A percentile compares a stretch with the other conserved stretches of the same genome.
Conservation (phyloP, 2,329 filamentous ascomycete species). For the Aureobasidium leucospermi region DNA sequence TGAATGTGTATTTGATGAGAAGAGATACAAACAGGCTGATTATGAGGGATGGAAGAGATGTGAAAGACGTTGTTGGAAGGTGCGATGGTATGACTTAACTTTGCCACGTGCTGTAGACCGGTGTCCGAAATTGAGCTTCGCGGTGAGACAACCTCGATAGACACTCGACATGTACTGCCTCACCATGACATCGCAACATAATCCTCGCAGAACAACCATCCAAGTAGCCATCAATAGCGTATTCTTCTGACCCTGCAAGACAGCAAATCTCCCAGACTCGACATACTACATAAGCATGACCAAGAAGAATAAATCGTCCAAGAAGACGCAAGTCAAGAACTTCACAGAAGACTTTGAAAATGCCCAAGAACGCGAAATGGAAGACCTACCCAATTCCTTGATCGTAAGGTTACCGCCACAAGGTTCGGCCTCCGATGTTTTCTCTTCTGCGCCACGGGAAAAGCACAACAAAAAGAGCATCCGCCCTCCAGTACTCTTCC, state of each 20-base stretch:
- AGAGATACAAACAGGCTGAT: not conserved
- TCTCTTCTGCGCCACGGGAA: not conserved
- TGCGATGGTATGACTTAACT: not conserved
- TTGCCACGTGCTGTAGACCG: not conserved
- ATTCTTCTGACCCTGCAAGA: no score
- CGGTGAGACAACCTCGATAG: not conserved
- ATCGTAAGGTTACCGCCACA: not conserved
- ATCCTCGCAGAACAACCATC: no score
- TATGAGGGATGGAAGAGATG: not conserved
- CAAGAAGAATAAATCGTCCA: no score
- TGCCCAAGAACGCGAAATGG: no score
- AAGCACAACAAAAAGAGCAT: constrained; percentile 3
- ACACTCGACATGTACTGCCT: not conserved
- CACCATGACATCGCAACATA: not conserved
- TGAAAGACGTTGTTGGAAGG: not conserved
- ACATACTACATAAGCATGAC: no score
- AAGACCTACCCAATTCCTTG: no score
- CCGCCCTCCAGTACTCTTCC: constrained; percentile 28
- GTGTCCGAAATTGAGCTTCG: not conserved
- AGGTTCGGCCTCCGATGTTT: not conserved
- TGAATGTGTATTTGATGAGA: not conserved
- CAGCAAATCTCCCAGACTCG: no score
- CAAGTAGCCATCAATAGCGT: no score
- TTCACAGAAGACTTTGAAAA: no score
- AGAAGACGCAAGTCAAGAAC: no score